These are phyloP conservation scores for Periconia digitata DNA, from an alignment of 2,329 filamentous ascomycete genomes.

Conservation along the genomic window DNA sequence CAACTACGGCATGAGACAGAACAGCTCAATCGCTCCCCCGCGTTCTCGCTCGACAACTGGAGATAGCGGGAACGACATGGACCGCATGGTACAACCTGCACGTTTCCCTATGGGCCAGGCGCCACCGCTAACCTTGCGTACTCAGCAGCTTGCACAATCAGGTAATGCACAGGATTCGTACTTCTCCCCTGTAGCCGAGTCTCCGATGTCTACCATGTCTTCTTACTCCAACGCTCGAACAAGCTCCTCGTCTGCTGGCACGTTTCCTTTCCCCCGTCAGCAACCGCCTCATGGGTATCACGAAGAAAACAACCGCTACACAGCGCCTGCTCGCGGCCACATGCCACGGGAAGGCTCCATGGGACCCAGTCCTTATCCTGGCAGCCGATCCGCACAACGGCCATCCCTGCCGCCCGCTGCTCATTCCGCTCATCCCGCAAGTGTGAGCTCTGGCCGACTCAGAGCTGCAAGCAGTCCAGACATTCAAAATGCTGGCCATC, in stretches of 20 bases:
- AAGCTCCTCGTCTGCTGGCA: constrained; percentile 69
- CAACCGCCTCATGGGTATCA: constrained; percentile 69
- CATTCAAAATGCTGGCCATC: constrained; percentile 71
- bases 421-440: constrained; percentile 48
- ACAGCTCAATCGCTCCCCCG: constrained; percentile 73
- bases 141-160: constrained; percentile 61
- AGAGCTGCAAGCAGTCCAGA: constrained; percentile 95
- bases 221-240: constrained; percentile 59
- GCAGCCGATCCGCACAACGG: constrained; percentile 67
- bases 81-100: constrained; percentile 62
- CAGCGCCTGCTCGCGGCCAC: constrained; percentile 75
- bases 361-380: constrained; percentile 63
- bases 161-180: constrained; percentile 84
- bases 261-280: constrained; percentile 80
- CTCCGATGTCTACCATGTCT: constrained; percentile 66
- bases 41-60: constrained; percentile 75
- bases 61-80: constrained; percentile 59
- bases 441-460: constrained; percentile 67
- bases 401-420: constrained; percentile 75
- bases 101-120: constrained; percentile 68
- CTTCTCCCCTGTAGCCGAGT: constrained; percentile 85
- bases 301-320: constrained; percentile 78
- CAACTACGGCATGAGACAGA: constrained; percentile 62
- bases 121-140: constrained; percentile 69
- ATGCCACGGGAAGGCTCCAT: constrained; percentile 76